A percentile compares a stretch with the other conserved stretches of the same genome.
These are phyloP conservation scores for Paramecium pentaurelia DNA, from an alignment of 73 alveolate species.

Conservation along the genomic window DNA sequence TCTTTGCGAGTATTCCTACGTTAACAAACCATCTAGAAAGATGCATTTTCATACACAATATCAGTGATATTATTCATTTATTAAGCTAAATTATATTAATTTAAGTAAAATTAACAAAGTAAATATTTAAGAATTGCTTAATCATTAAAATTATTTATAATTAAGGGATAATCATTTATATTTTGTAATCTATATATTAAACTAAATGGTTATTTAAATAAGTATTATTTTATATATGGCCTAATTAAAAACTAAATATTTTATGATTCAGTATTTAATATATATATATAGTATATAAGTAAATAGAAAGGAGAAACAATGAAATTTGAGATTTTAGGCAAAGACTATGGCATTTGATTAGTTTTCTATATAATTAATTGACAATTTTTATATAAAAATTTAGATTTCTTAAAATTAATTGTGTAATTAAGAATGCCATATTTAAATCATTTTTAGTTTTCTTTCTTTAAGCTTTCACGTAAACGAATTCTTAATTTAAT, in stretches of 20 bases:
- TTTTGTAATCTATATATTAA: not conserved
- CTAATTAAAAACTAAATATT: not conserved
- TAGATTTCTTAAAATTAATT: not conserved
- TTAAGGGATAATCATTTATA: not conserved
- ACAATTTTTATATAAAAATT: not conserved
- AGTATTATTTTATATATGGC: not conserved
- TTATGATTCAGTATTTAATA: too few relatives aligned
- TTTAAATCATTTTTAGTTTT: not conserved
- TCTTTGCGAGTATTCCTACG: not conserved
- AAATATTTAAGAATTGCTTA: not conserved
- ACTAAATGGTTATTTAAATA: not conserved
- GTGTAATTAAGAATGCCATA: not conserved
- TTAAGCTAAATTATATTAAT: not conserved
- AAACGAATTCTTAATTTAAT: conserved; percentile 21
- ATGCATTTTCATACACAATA: not conserved
- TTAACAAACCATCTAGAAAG: not conserved
- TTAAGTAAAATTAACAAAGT: not conserved
- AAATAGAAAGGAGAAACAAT: not conserved
- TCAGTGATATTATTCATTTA: not conserved
- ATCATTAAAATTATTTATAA: not conserved
- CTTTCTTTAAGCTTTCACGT: conserved; percentile 23
- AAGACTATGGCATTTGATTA: not conserved
- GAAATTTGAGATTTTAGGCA: not conserved
- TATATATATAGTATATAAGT: too few relatives aligned
- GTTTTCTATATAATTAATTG: not conserved